These are phyloP conservation scores for Pharnaceum exiguum DNA, from an alignment of 148 eudicot species.

Conservation along the genomic window DNA sequence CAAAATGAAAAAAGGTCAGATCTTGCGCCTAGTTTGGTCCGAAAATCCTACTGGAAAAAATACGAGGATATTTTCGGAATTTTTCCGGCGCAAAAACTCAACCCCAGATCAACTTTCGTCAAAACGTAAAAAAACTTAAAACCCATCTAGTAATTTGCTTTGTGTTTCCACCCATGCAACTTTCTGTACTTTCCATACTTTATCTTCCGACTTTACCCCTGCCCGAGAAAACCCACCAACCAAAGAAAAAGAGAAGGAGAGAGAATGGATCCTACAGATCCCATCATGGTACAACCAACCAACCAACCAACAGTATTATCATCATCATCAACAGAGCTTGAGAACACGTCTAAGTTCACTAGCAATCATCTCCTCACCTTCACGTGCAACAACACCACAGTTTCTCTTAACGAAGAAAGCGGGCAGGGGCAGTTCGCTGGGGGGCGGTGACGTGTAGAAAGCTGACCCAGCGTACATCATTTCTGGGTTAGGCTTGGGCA, in stretches of 20 bases:
- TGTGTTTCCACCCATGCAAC: too few species aligned
- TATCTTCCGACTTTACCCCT: too few species aligned
- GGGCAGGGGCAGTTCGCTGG: slow-evolving; percentile 54
- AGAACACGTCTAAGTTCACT: slow-evolving; percentile 21
- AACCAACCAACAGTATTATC: too few species aligned
- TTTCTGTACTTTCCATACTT: too few species aligned
- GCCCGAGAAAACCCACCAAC: too few species aligned
- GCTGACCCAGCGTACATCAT: slow-evolving; percentile 51
- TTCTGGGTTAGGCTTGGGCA: neutral
- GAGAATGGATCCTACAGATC: too few species aligned
- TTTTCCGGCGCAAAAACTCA: neutral
- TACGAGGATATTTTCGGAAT: slow-evolving; percentile 1
- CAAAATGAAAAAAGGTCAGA: too few species aligned
- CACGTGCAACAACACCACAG: neutral
- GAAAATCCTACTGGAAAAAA: slow-evolving; percentile 13
- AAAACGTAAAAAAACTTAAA: neutral
- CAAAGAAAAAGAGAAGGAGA: too few species aligned
- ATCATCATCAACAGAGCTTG: slow-evolving; percentile 2
- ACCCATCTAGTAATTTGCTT: neutral
- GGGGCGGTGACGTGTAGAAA: slow-evolving; percentile 41
- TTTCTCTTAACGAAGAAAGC: slow-evolving; percentile 25
- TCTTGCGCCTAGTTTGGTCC: too few species aligned
- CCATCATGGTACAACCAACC: too few species aligned
- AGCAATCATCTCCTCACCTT: slow-evolving; percentile 9
- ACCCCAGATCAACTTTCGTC: too few species aligned